A percentile compares a stretch with the other conserved stretches of the same genome.
Evolutionary conservation across 805 yeast genomes (phyloP).

Genomic region (Huiozyma naganishii): DNA sequence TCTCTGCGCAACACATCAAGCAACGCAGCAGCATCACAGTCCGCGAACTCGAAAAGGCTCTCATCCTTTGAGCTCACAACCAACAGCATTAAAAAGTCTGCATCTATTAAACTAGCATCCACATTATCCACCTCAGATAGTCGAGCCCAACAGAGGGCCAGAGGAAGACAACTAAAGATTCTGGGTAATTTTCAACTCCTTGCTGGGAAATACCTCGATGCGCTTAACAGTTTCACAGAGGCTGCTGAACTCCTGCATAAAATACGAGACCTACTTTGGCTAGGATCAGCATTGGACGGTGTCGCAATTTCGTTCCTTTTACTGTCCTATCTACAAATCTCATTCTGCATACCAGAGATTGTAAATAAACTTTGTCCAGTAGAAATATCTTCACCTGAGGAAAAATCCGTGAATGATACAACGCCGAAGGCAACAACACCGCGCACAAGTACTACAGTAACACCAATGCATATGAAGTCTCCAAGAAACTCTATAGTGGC

Average conservation of each 20-base stretch:
- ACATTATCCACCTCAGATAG: slow-evolving; percentile 25
- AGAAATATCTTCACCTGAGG: slow-evolving; percentile 2
- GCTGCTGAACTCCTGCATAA: slow-evolving; percentile 49
- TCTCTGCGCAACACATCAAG: background rate
- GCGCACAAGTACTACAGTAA: slow-evolving; percentile 17
- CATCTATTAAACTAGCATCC: slow-evolving; percentile 26
- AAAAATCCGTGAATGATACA: background rate
- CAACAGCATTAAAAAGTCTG: slow-evolving; percentile 27
- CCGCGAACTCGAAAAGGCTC: slow-evolving; percentile 8
- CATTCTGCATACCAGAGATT: slow-evolving; percentile 24
- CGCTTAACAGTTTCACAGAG: slow-evolving; percentile 65
- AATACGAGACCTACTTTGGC: slow-evolving; percentile 73
- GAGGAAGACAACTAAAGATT: slow-evolving; percentile 66
- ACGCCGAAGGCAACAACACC: slow-evolving; percentile 3
- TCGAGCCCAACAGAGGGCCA: slow-evolving; percentile 36
- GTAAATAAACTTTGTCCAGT: slow-evolving; percentile 28
- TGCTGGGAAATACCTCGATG: slow-evolving; percentile 68
- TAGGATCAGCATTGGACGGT: slow-evolving; percentile 80
- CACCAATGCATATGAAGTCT: slow-evolving; percentile 29
- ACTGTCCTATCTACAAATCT: slow-evolving; percentile 38
- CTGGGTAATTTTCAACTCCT: slow-evolving; percentile 67
- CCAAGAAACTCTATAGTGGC: slow-evolving; percentile 1
- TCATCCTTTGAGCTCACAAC: slow-evolving; percentile 26
- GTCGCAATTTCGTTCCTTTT: slow-evolving; percentile 56
- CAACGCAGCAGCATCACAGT: slow-evolving; percentile 3